phyloP scores from a whole-genome alignment of 2,329 filamentous ascomycete species.

The Chlorencoelia australis region DNA sequence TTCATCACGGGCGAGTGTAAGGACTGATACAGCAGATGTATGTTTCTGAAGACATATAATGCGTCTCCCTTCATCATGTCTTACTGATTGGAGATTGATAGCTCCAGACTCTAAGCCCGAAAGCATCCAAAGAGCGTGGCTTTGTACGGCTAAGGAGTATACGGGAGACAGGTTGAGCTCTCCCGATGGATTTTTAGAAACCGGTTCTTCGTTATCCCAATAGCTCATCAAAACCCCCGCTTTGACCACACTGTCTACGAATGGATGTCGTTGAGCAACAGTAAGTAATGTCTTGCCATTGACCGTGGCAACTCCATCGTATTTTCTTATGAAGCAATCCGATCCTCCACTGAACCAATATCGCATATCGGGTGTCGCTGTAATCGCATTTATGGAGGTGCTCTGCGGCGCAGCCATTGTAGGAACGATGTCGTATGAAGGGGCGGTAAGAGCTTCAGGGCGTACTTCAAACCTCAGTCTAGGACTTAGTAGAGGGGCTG shows the following conservation, averaged over 20 bases:
- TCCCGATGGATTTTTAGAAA: slow-evolving; percentile 15
- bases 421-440: slow-evolving; percentile 86
- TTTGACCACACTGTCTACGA: slow-evolving; percentile 95
- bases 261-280: slow-evolving; percentile 90
- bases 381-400: slow-evolving; percentile 88
- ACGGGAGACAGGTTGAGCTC: slow-evolving; percentile 72
- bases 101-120: slow-evolving; percentile 83
- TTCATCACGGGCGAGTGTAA: slow-evolving; percentile 76
- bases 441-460: slow-evolving; percentile 67
- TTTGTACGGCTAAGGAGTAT: slow-evolving; percentile 87
- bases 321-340: slow-evolving; percentile 94
- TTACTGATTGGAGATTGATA: slow-evolving; percentile 87
- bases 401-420: slow-evolving; percentile 94
- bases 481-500: slow-evolving; percentile 32
- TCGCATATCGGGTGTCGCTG: slow-evolving; percentile 84
- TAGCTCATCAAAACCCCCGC: slow-evolving; percentile 91
- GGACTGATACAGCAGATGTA: slow-evolving; percentile 81
- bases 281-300: slow-evolving; percentile 91
- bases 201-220: slow-evolving; percentile 91
- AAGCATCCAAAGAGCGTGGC: slow-evolving; percentile 81
- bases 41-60: slow-evolving; percentile 76
- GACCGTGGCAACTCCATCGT: slow-evolving; percentile 88
- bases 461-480: slow-evolving; percentile 53
- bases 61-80: slow-evolving; percentile 88
- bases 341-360: slow-evolving; percentile 92